These are phyloP conservation scores for Phytopythium cucurbitacearum DNA, from an alignment of 352 stramenopile species.

Conservation along the genomic window DNA sequence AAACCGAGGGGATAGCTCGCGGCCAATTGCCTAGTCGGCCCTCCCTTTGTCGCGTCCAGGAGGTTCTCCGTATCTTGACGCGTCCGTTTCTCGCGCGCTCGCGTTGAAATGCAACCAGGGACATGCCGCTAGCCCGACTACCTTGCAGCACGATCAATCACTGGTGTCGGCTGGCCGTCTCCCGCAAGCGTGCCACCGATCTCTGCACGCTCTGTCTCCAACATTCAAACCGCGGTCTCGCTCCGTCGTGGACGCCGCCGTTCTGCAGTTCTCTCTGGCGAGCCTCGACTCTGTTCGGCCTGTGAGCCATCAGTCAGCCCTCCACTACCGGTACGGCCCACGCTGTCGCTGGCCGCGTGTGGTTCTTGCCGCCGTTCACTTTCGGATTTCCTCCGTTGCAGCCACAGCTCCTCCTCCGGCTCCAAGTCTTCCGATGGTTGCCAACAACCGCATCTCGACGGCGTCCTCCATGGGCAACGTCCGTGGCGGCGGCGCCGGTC, in stretches of 20 bases:
- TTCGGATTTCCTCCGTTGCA: constrained; percentile 19
- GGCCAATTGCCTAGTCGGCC: background rate
- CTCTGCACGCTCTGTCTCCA: background rate
- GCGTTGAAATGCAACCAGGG: constrained; percentile 16
- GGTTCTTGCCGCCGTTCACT: constrained; percentile 10
- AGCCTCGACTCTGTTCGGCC: constrained; percentile 1
- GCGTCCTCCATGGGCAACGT: constrained; percentile 8
- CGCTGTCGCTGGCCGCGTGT: background rate
- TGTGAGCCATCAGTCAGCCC: constrained; percentile 8
- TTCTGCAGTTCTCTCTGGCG: background rate
- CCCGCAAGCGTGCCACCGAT: background rate
- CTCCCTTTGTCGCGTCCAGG: constrained; percentile 9
- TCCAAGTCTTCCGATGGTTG: constrained; percentile 7
- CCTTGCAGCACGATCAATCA: constrained; percentile 5
- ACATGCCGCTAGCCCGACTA: constrained; percentile 12
- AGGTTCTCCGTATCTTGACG: constrained; percentile 22
- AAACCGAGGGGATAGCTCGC: constrained; percentile 14
- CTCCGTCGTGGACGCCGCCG: background rate
- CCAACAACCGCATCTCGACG: constrained; percentile 11
- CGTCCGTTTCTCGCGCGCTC: constrained; percentile 9
- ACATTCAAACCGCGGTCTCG: background rate
- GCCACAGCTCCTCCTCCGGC: constrained; percentile 4
- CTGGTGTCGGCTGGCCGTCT: constrained; percentile 5
- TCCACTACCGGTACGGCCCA: constrained; percentile 2
- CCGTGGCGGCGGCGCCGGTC: constrained; percentile 3